These are phyloP conservation scores for Emmonsia crescens DNA, from an alignment of 2,329 filamentous ascomycete genomes.

Conservation along the genomic window DNA sequence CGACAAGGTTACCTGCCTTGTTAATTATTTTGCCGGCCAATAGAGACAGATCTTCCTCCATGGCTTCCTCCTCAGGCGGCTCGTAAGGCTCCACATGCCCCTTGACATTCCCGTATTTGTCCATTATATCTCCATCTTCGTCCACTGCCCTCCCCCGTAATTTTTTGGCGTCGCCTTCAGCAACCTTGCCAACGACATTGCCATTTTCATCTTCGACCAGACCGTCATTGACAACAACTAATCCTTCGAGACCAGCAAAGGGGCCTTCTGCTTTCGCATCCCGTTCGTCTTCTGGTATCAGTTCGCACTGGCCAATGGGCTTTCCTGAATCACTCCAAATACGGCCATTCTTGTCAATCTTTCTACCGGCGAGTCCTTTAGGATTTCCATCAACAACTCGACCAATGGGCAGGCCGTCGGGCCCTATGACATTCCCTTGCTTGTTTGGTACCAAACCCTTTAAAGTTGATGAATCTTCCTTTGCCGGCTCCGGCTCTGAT, in stretches of 20 bases:
- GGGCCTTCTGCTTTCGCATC: constrained; percentile 46
- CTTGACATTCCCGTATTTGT: constrained; percentile 58
- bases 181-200: constrained; percentile 60
- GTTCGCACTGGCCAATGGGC: constrained; percentile 46
- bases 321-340: constrained; percentile 48
- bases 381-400: constrained; percentile 47
- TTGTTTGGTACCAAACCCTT: constrained; percentile 48
- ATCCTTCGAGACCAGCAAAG: constrained; percentile 47
- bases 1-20: constrained; percentile 52
- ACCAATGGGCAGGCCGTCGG: constrained; percentile 44
- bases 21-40: constrained; percentile 53
- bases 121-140: constrained; percentile 70
- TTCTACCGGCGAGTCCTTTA: constrained; percentile 45
- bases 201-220: constrained; percentile 65
- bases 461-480: constrained; percentile 42
- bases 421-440: constrained; percentile 45
- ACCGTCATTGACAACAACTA: constrained; percentile 47
- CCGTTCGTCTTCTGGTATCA: constrained; percentile 47
- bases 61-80: constrained; percentile 36
- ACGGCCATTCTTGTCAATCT: constrained; percentile 45
- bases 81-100: constrained; percentile 49
- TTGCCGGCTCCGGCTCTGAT: constrained; percentile 32
- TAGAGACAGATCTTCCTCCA: constrained; percentile 45
- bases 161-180: constrained; percentile 59
- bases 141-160: constrained; percentile 66